phyloP scores from a whole-genome alignment of 345 rosid species.

The Noccaea caerulescens region DNA sequence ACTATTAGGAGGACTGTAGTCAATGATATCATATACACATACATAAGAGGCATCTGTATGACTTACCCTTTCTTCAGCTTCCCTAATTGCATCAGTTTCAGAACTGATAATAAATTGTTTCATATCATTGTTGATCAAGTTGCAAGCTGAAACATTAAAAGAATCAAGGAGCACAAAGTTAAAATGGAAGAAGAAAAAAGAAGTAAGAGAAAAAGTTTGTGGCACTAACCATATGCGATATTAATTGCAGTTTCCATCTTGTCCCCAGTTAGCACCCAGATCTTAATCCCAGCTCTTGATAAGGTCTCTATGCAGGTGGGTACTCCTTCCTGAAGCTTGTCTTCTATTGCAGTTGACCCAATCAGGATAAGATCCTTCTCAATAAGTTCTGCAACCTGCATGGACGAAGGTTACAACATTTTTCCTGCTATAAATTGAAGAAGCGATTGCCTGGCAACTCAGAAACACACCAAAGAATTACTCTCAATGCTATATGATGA shows the following conservation, averaged over 20 bases:
- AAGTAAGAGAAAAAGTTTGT: constrained; percentile 11
- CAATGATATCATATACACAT: neutral
- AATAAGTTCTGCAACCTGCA: constrained; percentile 89
- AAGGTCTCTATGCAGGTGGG: constrained; percentile 94
- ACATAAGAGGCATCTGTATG: neutral
- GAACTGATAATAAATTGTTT: constrained; percentile 91
- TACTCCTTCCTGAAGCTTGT: constrained; percentile 99
- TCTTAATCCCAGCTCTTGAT: constrained; percentile 95
- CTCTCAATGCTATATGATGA: neutral
- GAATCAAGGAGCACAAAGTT: constrained; percentile 21
- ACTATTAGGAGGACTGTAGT: constrained; percentile 5
- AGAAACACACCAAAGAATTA: constrained; percentile 2
- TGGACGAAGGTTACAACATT: constrained; percentile 13
- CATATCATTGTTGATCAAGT: constrained; percentile 90
- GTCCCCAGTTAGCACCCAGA: constrained; percentile 98
- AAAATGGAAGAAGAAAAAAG: constrained; percentile 21
- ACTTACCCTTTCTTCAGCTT: constrained; percentile 86
- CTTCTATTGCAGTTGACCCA: constrained; percentile 96
- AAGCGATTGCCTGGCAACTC: constrained; percentile 11
- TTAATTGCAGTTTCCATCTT: constrained; percentile 98
- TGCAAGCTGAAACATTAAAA: constrained; percentile 72
- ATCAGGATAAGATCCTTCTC: constrained; percentile 87
- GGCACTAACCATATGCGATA: constrained; percentile 85
- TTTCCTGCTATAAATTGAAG: neutral
- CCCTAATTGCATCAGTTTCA: constrained; percentile 86